These are phyloP conservation scores for Chalciporus chontae DNA, from an alignment of 768 basidiomycete genomes.

Conservation along the genomic window DNA sequence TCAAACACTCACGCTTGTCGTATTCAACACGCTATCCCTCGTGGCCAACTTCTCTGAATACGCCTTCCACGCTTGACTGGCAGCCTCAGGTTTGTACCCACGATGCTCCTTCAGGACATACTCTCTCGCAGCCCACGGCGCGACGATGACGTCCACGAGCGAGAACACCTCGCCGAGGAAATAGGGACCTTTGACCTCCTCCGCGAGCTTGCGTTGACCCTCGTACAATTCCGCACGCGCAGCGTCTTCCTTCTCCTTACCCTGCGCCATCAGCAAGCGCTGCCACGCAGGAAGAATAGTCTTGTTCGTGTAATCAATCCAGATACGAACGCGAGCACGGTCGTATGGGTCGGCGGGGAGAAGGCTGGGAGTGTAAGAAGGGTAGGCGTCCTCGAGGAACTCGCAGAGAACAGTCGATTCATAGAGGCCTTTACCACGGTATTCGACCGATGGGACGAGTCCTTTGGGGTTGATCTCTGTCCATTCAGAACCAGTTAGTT, in stretches of 20 bases:
- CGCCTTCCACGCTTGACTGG: constrained; percentile 41
- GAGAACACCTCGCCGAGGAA: constrained; percentile 54
- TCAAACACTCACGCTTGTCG: constrained; percentile 34
- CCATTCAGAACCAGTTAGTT: background rate
- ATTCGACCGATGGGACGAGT: constrained; percentile 59
- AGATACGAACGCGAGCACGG: constrained; percentile 51
- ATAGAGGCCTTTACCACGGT: constrained; percentile 51
- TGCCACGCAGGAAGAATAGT: constrained; percentile 49
- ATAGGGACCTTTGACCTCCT: constrained; percentile 45
- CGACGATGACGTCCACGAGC: constrained; percentile 51
- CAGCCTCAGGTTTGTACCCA: constrained; percentile 42
- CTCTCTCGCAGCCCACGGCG: constrained; percentile 53
- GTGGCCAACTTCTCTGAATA: constrained; percentile 42
- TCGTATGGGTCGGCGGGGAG: constrained; percentile 50
- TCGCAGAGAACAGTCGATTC: constrained; percentile 64
- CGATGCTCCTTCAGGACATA: constrained; percentile 48
- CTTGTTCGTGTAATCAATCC: constrained; percentile 56
- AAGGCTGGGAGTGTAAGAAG: constrained; percentile 38
- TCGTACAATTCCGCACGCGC: constrained; percentile 37
- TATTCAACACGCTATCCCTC: constrained; percentile 46
- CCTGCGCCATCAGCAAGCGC: constrained; percentile 42
- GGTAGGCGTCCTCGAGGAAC: constrained; percentile 62
- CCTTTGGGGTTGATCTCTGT: constrained; percentile 64
- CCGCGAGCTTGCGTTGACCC: constrained; percentile 35
- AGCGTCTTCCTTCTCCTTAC: constrained; percentile 33